These are phyloP conservation scores for Ceratopteris richardii DNA, from an alignment of 75 land plant genomes.

Conservation along the genomic window DNA sequence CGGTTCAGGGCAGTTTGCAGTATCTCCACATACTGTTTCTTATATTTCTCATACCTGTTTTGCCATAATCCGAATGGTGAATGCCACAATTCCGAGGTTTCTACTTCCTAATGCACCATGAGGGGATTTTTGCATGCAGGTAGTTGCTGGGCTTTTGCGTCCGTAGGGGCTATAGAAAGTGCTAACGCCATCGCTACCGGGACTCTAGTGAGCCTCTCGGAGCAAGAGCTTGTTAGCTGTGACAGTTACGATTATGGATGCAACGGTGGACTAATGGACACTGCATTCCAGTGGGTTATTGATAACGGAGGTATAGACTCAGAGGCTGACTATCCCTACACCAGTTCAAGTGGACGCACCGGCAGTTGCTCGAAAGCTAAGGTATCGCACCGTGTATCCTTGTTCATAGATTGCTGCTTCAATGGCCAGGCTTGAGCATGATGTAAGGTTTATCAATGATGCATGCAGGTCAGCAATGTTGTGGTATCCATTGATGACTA, in stretches of 20 bases:
- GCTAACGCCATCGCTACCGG: conserved; percentile 56
- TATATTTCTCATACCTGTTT: too few species aligned
- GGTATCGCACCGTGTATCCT: not conserved
- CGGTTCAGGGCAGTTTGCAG: too few species aligned
- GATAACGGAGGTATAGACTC: conserved; percentile 59
- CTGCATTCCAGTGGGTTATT: conserved; percentile 53
- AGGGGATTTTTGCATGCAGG: conserved; percentile 32
- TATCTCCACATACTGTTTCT: too few species aligned
- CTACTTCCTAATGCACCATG: too few species aligned
- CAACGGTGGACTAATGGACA: conserved; percentile 63
- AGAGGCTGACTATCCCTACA: conserved; percentile 64
- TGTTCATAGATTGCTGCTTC: too few species aligned
- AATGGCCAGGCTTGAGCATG: too few species aligned
- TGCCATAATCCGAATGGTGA: too few species aligned
- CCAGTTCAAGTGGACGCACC: not conserved
- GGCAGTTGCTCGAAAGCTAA: conserved; percentile 3
- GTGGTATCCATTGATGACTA: conserved; percentile 50
- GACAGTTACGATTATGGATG: conserved; percentile 57
- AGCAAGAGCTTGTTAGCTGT: conserved; percentile 77
- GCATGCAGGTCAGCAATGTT: conserved; percentile 32
- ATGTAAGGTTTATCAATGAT: too few species aligned
- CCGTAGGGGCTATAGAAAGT: conserved; percentile 61
- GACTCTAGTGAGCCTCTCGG: conserved; percentile 43
- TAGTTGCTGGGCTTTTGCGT: conserved; percentile 76
- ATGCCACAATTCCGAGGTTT: too few species aligned